phyloP scores from a whole-genome alignment of 345 rosid species.

The Euclidium syriacum region DNA sequence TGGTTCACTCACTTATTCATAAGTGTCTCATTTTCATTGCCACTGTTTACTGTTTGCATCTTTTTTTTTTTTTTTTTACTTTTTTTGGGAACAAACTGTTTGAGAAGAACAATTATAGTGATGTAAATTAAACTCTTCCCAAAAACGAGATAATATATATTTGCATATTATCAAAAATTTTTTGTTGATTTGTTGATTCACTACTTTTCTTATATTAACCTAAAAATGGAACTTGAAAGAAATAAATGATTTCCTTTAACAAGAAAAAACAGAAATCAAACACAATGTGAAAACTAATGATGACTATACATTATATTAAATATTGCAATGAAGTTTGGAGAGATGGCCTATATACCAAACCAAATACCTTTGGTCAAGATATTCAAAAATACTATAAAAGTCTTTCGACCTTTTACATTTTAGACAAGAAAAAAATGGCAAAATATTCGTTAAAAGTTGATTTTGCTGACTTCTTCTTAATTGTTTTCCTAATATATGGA shows the following conservation, averaged over 20 bases:
- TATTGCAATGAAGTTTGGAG: not conserved
- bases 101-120: too few relatives aligned
- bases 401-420: not conserved
- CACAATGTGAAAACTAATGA: not conserved
- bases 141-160: too few relatives aligned
- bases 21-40: too few relatives aligned
- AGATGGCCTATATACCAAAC: constrained; percentile 5
- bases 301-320: not conserved
- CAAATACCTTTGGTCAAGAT: constrained; percentile 1
- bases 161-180: too few relatives aligned
- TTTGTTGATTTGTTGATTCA: not conserved
- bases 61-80: too few relatives aligned
- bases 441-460: not conserved
- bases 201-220: too few relatives aligned
- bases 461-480: constrained; percentile 15
- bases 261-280: too few relatives aligned
- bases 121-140: too few relatives aligned
- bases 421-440: not conserved
- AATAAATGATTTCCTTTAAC: not conserved
- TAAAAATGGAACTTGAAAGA: not conserved
- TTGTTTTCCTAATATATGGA: not conserved
- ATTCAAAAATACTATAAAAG: not conserved
- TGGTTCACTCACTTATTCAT: too few relatives aligned
- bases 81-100: too few relatives aligned
- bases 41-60: too few relatives aligned